phyloP scores from a whole-genome alignment of 2,329 filamentous ascomycete genomes.

The Phymatotrichopsis omnivora region DNA sequence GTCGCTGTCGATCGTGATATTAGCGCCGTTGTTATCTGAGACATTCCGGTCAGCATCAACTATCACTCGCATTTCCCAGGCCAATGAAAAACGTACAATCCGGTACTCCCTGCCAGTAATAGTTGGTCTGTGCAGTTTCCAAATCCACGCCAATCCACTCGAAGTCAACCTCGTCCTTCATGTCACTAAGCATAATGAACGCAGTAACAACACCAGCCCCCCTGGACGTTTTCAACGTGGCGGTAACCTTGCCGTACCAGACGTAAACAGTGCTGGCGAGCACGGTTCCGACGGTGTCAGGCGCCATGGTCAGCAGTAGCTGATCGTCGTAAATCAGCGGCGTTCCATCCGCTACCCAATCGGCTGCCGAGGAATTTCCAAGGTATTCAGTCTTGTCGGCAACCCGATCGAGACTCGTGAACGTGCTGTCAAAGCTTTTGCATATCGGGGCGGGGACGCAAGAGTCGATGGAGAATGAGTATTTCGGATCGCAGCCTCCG shows the following conservation, averaged over 20 bases:
- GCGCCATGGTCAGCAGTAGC: conserved; percentile 79
- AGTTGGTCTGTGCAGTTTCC: conserved; percentile 77
- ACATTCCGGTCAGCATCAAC: conserved; percentile 3
- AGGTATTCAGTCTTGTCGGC: conserved; percentile 69
- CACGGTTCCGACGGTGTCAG: conserved; percentile 74
- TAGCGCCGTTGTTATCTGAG: conserved; percentile 62
- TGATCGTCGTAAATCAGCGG: conserved; percentile 50
- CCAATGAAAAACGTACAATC: conserved; percentile 54
- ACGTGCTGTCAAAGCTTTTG: conserved; percentile 60
- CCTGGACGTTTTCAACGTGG: conserved; percentile 71
- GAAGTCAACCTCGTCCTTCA: conserved; percentile 97
- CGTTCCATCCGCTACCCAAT: conserved; percentile 82
- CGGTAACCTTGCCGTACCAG: conserved; percentile 93
- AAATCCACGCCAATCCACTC: conserved; percentile 84
- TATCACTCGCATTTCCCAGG: neutral
- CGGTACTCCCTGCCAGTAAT: conserved; percentile 88
- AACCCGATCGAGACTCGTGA: conserved; percentile 61
- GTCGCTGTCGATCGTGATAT: conserved; percentile 48
- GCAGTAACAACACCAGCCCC: conserved; percentile 88
- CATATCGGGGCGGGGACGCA: conserved; percentile 81
- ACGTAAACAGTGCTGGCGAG: conserved; percentile 77
- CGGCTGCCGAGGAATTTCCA: conserved; percentile 65
- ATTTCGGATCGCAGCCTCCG: conserved; percentile 82
- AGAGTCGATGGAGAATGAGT: conserved; percentile 71
- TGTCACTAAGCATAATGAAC: conserved; percentile 89